These are phyloP conservation scores for Leccinum angustisporum DNA, from an alignment of 1,284 basidiomycete genomes.

Conservation along the genomic window DNA sequence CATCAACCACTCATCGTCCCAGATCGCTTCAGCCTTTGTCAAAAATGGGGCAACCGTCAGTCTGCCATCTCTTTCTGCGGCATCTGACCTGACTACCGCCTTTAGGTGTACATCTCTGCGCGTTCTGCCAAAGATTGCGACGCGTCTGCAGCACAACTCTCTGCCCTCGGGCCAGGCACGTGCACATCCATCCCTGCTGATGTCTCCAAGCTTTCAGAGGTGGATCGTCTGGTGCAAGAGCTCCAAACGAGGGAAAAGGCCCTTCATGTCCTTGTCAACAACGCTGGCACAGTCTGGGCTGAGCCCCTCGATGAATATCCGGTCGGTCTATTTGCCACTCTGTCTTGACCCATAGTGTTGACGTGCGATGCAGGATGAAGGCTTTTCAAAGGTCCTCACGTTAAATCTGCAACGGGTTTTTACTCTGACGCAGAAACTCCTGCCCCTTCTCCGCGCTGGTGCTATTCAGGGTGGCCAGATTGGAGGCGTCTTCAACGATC, in stretches of 20 bases:
- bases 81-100: background rate
- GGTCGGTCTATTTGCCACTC: slow-evolving; percentile 41
- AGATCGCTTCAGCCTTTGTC: slow-evolving; percentile 71
- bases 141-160: slow-evolving; percentile 56
- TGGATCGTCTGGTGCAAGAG: slow-evolving; percentile 53
- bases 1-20: background rate
- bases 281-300: slow-evolving; percentile 69
- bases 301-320: slow-evolving; percentile 56
- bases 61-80: background rate
- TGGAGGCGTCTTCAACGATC: slow-evolving; percentile 42
- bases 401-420: slow-evolving; percentile 72
- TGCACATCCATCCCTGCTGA: slow-evolving; percentile 64
- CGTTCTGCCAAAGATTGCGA: slow-evolving; percentile 59
- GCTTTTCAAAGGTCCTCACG: slow-evolving; percentile 60
- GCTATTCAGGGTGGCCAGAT: slow-evolving; percentile 45
- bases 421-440: slow-evolving; percentile 64
- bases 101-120: slow-evolving; percentile 68
- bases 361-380: slow-evolving; percentile 44
- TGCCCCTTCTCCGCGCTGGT: slow-evolving; percentile 59
- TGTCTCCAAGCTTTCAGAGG: slow-evolving; percentile 58
- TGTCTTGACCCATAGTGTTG: slow-evolving; percentile 10
- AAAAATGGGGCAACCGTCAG: slow-evolving; percentile 62
- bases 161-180: slow-evolving; percentile 51
- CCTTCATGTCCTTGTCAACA: slow-evolving; percentile 67
- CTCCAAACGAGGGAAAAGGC: slow-evolving; percentile 51